Evolutionary conservation across 2,329 filamentous ascomycete species (phyloP), one percentile per base, ranked within the genome.

Genomic region (Pseudonectria buxi): DNA sequence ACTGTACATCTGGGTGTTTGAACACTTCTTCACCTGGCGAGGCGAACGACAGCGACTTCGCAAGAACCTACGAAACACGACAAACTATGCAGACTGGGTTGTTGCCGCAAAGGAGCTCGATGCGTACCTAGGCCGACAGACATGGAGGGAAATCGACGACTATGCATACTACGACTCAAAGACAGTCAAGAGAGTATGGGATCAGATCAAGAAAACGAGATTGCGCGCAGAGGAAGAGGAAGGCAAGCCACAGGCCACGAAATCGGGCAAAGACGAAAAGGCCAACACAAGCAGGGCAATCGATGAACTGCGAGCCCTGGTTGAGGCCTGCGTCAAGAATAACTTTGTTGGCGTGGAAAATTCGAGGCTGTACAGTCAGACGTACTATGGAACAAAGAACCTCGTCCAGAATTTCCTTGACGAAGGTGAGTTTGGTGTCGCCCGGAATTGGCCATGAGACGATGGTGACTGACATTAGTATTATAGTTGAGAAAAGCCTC

Each of bases 261-360:
- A 22, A 22, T 9, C 18, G 18, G 18, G 18, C 18, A 22, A 66
- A 25, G 54, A 54, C 4, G 57, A 61, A 16, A 57, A 67, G 4
- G 32, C 45, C 30, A 61, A 53, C 40, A 57, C 62, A 7, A 57
- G 64, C 32, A 67, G 73, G 39, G 72, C 81, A 0, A 68, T 87
- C 3, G 83, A 90, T 44, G 86, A 92, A 36, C 69, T 98, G 36
- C 82, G 80, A 43, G 73, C 74, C 1, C 63, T 96, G 40, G 68
- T 94, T 14, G 87, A 95, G 64, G 86, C 86, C 11, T 96, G 89
- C 57, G 83, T 95, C 50, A 98, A 95, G 72, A 94, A 89, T 62
- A 96, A 98, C 56, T 98, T 96, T 62, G 87, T 86, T 13, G 92
- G 92, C 0, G 81, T 95, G 11, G 92, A 98, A 61, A 96, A 95